Conservation (phyloP, 306 rosid species). For the Vigna unguiculata region DNA sequence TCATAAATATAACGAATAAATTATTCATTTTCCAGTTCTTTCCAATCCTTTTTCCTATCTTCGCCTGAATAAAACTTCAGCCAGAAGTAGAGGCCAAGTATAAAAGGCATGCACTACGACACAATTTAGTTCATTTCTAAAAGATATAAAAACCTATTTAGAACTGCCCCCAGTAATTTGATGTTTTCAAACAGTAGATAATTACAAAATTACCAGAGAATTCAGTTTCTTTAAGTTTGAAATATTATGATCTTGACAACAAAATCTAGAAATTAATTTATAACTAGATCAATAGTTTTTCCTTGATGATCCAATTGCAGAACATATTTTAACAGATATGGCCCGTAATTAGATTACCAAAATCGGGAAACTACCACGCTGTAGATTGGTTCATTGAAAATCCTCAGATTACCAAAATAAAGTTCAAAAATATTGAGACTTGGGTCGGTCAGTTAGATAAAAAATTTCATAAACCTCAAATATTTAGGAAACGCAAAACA, state of each 20-base stretch:
- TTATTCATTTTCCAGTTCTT: neutral
- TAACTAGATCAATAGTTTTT: neutral
- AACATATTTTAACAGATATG: conserved; percentile 36
- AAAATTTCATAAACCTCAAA: conserved; percentile 31
- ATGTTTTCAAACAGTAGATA: conserved; percentile 9
- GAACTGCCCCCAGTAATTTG: conserved; percentile 22
- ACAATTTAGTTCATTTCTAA: conserved; percentile 19
- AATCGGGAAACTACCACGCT: conserved; percentile 10
- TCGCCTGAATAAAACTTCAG: conserved; percentile 14
- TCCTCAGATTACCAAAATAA: conserved; percentile 35
- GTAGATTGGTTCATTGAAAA: conserved; percentile 32
- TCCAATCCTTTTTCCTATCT: conserved; percentile 24
- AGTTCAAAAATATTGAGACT: neutral
- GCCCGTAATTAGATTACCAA: conserved; percentile 21
- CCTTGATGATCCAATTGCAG: conserved; percentile 9
- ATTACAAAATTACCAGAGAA: conserved; percentile 9
- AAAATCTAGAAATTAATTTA: conserved; percentile 13
- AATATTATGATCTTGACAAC: conserved; percentile 16
- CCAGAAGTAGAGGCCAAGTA: neutral
- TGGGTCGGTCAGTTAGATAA: neutral
- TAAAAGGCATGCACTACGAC: conserved; percentile 2
- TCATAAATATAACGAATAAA: conserved; percentile 2
- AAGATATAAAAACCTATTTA: conserved; percentile 8
- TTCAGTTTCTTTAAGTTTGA: conserved; percentile 9
- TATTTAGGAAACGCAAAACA: conserved; percentile 32